Evolutionary conservation across 176 grass and related monocot genomes (phyloP).

Genomic region (Musa beccarii): DNA sequence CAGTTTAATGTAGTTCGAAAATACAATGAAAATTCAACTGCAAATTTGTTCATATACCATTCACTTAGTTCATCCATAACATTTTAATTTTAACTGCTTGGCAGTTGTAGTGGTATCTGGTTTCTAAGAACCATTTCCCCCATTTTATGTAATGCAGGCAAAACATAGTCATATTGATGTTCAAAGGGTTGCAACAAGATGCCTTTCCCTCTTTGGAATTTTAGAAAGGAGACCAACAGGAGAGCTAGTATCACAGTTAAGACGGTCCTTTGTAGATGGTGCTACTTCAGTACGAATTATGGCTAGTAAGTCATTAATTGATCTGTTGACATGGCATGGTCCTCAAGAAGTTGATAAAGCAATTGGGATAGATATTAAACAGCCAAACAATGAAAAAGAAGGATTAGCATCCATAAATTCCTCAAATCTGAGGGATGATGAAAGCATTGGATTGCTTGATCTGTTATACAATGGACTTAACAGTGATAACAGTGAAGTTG

Average conservation of each 20-base stretch:
- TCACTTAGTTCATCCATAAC: not conserved
- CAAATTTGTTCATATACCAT: not conserved
- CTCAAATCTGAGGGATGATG: constrained; percentile 51
- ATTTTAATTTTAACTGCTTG: no score
- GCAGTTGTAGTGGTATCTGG: no score
- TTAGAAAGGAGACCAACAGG: constrained; percentile 55
- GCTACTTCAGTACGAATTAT: constrained; percentile 66
- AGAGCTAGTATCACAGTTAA: constrained; percentile 62
- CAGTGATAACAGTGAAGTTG: constrained; percentile 42
- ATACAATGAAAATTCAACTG: no score
- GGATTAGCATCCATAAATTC: constrained; percentile 44
- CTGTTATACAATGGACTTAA: constrained; percentile 66
- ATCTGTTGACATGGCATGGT: constrained; percentile 75
- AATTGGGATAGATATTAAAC: constrained; percentile 38
- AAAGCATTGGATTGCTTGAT: constrained; percentile 56
- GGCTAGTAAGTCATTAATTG: constrained; percentile 76
- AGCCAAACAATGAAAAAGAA: constrained; percentile 33
- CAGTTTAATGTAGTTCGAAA: no score
- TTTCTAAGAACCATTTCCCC: not conserved
- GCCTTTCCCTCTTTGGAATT: constrained; percentile 69
- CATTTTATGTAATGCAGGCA: constrained; percentile 44
- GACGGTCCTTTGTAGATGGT: constrained; percentile 62
- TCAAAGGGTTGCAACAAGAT: constrained; percentile 63
- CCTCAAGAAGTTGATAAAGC: constrained; percentile 67
- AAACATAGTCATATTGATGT: constrained; percentile 74